Evolutionary conservation across 306 rosid genomes (phyloP), one percentile per base, ranked within the genome.

Genomic region (Betula pendula): DNA sequence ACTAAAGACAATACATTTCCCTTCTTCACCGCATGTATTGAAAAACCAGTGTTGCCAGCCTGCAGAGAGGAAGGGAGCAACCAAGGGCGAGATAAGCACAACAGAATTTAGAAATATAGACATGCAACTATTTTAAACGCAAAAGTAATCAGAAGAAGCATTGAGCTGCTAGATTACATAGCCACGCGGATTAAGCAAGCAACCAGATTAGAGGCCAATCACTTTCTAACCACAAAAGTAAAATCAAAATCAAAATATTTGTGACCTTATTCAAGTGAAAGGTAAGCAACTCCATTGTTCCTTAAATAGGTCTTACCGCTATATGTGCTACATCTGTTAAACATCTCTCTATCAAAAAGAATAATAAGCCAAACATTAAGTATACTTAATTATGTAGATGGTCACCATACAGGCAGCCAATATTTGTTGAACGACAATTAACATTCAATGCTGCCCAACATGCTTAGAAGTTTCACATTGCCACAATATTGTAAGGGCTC

Each of bases 31-130:
- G 93, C 89, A 31, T 91, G 85, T 56, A 95, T 89, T 25, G 96
- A 92, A 81, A 95, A 95, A 25, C 99, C 99, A 29, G 85, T 72
- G 63, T 81, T 35, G 77, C 90, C 92, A 81, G 70, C 90, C 97
- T 90, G 93, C 72, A 71, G 33, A 55, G 33, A 31, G 68, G 79
- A 58, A 24, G 60, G 51, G 71, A 68, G 27, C 70, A 19, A 58
- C 58, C 31, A 80, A 69, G 68, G 4, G 51, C 42, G 38, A 8
- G 1, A 2, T 22, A 48, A 33, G 14, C 74, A 43, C 49, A 75
- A 56, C 19, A 51, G 15, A 33, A 20, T n/a, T 33, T 8, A 40
- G 52, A 22, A n/a, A 20, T 13, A 33, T 44, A 74, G 19, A 47
- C 74, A 24, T 27, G 67, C 19, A 29, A 38, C 20, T 27, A 52